Base-by-base conservation (phyloP, 2,329 filamentous ascomycete species). In the Apiospora koreana region DNA sequence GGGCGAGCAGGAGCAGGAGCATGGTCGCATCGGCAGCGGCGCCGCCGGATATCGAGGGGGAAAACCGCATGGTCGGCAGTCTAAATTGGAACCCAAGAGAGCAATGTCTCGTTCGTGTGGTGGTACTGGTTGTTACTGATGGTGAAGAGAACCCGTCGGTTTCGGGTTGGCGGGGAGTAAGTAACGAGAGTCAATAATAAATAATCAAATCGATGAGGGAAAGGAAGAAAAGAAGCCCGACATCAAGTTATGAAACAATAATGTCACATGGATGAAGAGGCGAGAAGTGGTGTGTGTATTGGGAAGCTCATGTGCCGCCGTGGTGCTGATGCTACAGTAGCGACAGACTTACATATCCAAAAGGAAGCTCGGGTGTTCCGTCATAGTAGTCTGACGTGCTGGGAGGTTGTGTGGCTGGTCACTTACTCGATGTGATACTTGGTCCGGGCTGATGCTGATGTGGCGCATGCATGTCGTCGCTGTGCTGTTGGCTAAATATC, bases 31-130 rank as follows among this genome's bases (percentile, higher is more conserved):
- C 77, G 68, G 80, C 71, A 18, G 77, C 75, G 21, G 77, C 75
- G 72, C 74, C 73, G 31, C 74, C 73, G 31, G 75, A 74, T 75
- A 78, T 77, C 72, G 80, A 80, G 67, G 81, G 78, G n/a, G 66
- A 41, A 71, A 80, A 78, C 78, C 81, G 80, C 84, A 86, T 86
- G 73, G 75, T 48, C n/a, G 65, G 42, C 25, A 2, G 9, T 12
- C 8, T 43, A 31, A 14, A n/a, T 23, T 46, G 35, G 23, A 21
- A 35, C 18, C 42, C 42, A 18, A 35, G 42, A 31, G 31, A 41
- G 23, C 41, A 21, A 35, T 25, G 42, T 67, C 45, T 45, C 65
- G 42, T 23, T 31, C 14, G 25, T 18, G 25, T 31, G 25, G 48
- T 43, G 12, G 41, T 42, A 2, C 5, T 31, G 25, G 16, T 58